Evolutionary conservation across 306 rosid genomes (phyloP).

Genomic region (Boehmeria nivea): DNA sequence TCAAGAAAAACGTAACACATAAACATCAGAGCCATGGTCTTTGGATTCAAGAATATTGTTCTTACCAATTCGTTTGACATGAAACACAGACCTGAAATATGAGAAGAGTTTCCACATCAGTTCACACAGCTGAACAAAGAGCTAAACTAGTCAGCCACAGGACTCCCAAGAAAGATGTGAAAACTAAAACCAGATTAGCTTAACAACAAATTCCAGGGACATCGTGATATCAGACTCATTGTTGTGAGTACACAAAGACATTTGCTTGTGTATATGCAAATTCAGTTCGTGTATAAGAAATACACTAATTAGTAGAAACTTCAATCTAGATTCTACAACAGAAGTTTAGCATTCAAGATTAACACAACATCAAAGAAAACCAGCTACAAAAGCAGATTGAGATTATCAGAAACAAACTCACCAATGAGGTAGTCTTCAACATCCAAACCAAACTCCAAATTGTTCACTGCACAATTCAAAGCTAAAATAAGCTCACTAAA

Average conservation of each 20-base stretch:
- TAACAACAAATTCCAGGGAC: too few relatives aligned
- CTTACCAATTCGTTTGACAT: slow-evolving; percentile 96
- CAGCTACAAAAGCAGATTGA: too few relatives aligned
- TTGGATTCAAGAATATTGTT: slow-evolving; percentile 5
- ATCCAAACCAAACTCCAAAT: slow-evolving; percentile 68
- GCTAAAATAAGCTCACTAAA: not conserved
- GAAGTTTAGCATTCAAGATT: too few relatives aligned
- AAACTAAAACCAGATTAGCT: too few relatives aligned
- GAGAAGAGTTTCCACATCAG: slow-evolving; percentile 31
- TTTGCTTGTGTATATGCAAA: too few relatives aligned
- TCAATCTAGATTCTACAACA: too few relatives aligned
- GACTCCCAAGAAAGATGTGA: not conserved
- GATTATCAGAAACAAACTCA: slow-evolving; percentile 26
- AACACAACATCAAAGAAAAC: too few relatives aligned
- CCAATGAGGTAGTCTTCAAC: slow-evolving; percentile 87
- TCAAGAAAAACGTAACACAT: not conserved
- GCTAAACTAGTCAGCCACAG: not conserved
- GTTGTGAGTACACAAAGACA: too few relatives aligned
- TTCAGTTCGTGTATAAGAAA: too few relatives aligned
- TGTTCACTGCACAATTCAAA: slow-evolving; percentile 51
- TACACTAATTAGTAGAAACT: too few relatives aligned
- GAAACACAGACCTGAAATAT: slow-evolving; percentile 77
- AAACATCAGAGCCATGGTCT: slow-evolving; percentile 4
- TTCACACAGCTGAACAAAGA: not conserved
- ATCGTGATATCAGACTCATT: too few relatives aligned